phyloP scores from a whole-genome alignment of 208 protist genomes.

The Leishmania major region DNA sequence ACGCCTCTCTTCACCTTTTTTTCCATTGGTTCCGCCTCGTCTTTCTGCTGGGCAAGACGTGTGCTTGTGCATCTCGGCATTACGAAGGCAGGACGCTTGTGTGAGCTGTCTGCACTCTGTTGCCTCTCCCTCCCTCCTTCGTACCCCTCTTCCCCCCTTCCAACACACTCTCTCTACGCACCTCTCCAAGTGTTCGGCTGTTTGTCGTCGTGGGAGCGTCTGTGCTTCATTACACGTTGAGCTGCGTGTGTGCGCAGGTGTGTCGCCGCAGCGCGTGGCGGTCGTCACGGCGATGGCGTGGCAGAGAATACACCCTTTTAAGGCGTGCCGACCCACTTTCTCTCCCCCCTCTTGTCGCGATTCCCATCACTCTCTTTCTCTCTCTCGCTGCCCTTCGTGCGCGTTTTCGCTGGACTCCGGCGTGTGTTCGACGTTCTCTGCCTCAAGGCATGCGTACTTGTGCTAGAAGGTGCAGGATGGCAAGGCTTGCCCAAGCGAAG shows the following conservation, averaged over 20 bases:
- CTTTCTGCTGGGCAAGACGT: neutral
- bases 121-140: neutral
- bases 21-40: neutral
- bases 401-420: neutral
- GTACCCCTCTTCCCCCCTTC: neutral
- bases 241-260: conserved; percentile 1
- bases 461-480: neutral
- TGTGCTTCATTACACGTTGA: conserved; percentile 9
- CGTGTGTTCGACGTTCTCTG: neutral
- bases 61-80: neutral
- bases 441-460: neutral
- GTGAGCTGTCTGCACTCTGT: neutral
- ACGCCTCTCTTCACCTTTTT: neutral
- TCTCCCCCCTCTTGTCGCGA: neutral
- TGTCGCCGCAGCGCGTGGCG: neutral
- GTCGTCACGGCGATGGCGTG: neutral
- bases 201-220: neutral
- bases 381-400: neutral
- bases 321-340: neutral
- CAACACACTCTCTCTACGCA: neutral
- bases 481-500: neutral
- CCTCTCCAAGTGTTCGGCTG: neutral
- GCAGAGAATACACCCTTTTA: neutral
- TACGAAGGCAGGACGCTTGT: neutral
- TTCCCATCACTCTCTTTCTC: neutral